These are phyloP conservation scores for Eucalyptus cladocalyx DNA, from an alignment of 345 rosid species.

Conservation along the genomic window DNA sequence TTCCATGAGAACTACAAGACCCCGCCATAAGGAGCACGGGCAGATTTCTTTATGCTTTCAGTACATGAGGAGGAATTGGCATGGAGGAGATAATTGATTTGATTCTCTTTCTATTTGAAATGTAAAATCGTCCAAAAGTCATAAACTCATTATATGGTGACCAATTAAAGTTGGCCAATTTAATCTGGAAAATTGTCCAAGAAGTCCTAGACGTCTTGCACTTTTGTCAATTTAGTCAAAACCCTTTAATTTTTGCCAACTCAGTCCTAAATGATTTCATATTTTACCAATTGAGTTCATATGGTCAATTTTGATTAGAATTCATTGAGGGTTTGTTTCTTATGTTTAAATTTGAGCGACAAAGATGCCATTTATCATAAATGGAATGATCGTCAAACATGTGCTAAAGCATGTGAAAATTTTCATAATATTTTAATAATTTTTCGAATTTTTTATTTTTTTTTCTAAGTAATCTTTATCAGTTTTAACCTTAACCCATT, in stretches of 20 bases:
- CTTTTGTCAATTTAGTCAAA: no score
- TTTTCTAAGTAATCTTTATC: background rate
- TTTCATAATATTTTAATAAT: no score
- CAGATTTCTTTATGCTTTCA: background rate
- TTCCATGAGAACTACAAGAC: background rate
- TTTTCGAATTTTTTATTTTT: accelerated
- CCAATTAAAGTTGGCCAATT: background rate
- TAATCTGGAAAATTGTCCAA: no score
- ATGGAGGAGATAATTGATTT: background rate
- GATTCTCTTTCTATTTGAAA: background rate
- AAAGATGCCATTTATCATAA: no score
- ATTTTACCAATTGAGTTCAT: no score
- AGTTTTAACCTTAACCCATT: background rate
- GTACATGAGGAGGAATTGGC: background rate
- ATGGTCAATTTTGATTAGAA: accelerated
- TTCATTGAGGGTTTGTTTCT: no score
- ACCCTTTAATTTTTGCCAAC: no score
- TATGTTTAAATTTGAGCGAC: no score
- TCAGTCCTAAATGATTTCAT: no score
- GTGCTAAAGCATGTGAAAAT: no score
- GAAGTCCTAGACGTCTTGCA: no score
- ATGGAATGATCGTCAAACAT: no score
- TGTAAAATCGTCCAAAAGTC: background rate
- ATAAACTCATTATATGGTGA: background rate
- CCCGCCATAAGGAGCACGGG: background rate